phyloP scores from a whole-genome alignment of 257 asterid genomes.

The Oldenlandia corymbosa region DNA sequence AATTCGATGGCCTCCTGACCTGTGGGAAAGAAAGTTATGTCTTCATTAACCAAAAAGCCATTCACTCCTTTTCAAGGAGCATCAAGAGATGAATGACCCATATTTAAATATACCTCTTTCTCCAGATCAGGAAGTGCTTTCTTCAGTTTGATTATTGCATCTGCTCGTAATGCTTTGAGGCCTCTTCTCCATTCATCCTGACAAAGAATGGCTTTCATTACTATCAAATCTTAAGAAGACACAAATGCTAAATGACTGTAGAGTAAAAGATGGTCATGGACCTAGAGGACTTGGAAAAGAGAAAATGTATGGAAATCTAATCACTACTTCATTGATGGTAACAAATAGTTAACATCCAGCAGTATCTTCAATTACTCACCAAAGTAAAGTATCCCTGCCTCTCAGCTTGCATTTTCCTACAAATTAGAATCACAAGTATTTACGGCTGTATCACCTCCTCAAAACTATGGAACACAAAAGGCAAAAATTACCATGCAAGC shows the following conservation, averaged over 20 bases:
- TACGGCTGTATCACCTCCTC: slow-evolving; percentile 3
- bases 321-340: neutral
- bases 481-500: slow-evolving; percentile 75
- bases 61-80: neutral
- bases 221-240: neutral
- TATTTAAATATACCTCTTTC: slow-evolving; percentile 57
- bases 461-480: neutral
- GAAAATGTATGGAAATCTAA: neutral
- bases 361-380: slow-evolving; percentile 40
- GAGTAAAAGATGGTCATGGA: neutral
- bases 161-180: slow-evolving; percentile 65
- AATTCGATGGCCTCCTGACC: slow-evolving; percentile 46
- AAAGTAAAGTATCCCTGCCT: slow-evolving; percentile 78
- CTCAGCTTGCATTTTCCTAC: slow-evolving; percentile 90
- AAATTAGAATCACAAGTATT: slow-evolving; percentile 16
- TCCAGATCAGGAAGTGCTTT: slow-evolving; percentile 73
- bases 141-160: slow-evolving; percentile 60
- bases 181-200: slow-evolving; percentile 93
- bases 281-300: neutral
- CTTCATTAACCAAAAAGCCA: neutral
- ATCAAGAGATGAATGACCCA: slow-evolving; percentile 14
- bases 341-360: neutral
- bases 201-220: neutral
- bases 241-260: neutral
- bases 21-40: slow-evolving; percentile 13